phyloP scores from a whole-genome alignment of 768 basidiomycete species.

The Russula sp. region DNA sequence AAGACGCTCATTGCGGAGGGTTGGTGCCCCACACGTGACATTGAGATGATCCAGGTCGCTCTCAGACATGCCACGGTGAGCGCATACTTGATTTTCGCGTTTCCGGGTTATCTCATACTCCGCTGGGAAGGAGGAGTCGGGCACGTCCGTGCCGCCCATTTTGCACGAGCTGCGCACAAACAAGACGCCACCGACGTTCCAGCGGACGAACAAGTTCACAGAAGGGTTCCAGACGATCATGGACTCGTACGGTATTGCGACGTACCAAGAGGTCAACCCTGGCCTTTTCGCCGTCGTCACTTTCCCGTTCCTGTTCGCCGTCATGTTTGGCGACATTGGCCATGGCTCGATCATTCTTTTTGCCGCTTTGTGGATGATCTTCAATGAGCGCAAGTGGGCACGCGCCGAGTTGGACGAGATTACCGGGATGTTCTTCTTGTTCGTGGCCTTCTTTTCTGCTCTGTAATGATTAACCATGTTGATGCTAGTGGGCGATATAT shows the following conservation, averaged over 20 bases:
- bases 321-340: constrained; percentile 99
- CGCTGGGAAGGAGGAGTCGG: constrained; percentile 65
- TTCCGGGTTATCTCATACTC: neutral
- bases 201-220: constrained; percentile 92
- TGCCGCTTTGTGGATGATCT: constrained; percentile 78
- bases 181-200: constrained; percentile 93
- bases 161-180: constrained; percentile 82
- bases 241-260: constrained; percentile 93
- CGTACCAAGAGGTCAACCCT: constrained; percentile 95
- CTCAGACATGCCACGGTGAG: constrained; percentile 79
- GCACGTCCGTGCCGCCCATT: constrained; percentile 87
- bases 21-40: constrained; percentile 94
- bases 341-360: constrained; percentile 81
- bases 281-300: constrained; percentile 88
- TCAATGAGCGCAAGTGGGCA: constrained; percentile 72
- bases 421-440: constrained; percentile 87
- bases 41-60: constrained; percentile 76
- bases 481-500: constrained; percentile 86
- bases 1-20: constrained; percentile 97
- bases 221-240: constrained; percentile 97
- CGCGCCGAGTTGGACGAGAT: constrained; percentile 80
- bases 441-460: constrained; percentile 30
- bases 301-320: constrained; percentile 97
- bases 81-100: neutral
- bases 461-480: constrained; percentile 18